Evolutionary conservation across 306 rosid species (phyloP), one percentile per base, ranked within the genome.

Genomic region (Trifolium repens): DNA sequence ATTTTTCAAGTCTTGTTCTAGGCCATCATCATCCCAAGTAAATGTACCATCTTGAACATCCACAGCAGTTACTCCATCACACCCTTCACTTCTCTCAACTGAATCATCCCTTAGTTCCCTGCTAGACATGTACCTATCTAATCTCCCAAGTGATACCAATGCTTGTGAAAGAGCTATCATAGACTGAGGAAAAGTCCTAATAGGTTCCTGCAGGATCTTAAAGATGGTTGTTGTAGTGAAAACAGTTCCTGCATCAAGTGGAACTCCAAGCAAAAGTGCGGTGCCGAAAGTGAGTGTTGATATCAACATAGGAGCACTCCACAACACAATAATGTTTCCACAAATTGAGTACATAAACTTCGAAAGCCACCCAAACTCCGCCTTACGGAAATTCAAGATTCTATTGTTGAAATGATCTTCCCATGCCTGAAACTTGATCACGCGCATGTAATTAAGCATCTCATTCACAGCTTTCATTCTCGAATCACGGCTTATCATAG

Each of bases 341-440:
- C 93, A 78, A 47, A 91, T 27, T 1, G 97, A 90, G 80, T 84
- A 90, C 96, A 90, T 57, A 75, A 94, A 94, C 89, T 86, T 94
- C 64, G 90, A 37, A 40, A 94, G 84, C 98, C 98, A 94, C 59
- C 85, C 85, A 54, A 86, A 94, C 75, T 94, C 98, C 0, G 84
- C 84, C 37, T 63, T 67, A 1, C 98, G 96, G 72, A 86, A 89
- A 4, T 64, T 61, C 72, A 71, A 79, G 44, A 94, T 83, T 49
- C 96, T 91, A 75, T 78, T 76, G 47, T 89, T 89, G 88, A 94
- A 94, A 76, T 91, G 93, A 13, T 94, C 89, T 71, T 94, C 98
- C 98, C 98, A 94, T 8, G 98, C 97, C 67, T 91, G 98, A 78
- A 94, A 94, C 92, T 94, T 94, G 71, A 94, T 94, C 72, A 91